A percentile compares a stretch with the other conserved stretches of the same genome.
phyloP scores from a whole-genome alignment of 345 rosid species.

The Raphanus sativus region DNA sequence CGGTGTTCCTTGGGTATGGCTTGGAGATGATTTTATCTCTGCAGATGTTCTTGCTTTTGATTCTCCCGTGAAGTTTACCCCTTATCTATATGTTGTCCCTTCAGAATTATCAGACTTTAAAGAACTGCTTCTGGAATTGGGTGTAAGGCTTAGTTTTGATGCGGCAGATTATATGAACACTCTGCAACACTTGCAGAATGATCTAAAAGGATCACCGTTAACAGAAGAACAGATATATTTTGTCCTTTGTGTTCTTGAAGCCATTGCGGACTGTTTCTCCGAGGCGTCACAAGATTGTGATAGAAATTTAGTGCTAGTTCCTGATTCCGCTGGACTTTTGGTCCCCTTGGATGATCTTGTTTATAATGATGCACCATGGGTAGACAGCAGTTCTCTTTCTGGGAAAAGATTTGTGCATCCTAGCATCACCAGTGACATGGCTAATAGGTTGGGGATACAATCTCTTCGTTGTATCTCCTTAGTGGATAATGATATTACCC shows the following conservation, averaged over 20 bases:
- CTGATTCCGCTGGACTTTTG: conserved; percentile 72
- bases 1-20: conserved; percentile 90
- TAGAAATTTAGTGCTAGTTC: conserved; percentile 58
- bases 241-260: conserved; percentile 82
- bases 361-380: conserved; percentile 99
- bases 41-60: conserved; percentile 88
- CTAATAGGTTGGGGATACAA: conserved; percentile 77
- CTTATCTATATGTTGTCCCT: conserved; percentile 94
- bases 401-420: conserved; percentile 84
- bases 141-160: conserved; percentile 79
- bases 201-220: conserved; percentile 59
- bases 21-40: conserved; percentile 84
- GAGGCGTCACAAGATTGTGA: conserved; percentile 57
- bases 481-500: conserved; percentile 72
- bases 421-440: conserved; percentile 78
- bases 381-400: conserved; percentile 57
- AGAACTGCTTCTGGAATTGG: conserved; percentile 73
- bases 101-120: conserved; percentile 83
- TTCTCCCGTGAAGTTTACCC: conserved; percentile 92
- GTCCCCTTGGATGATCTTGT: conserved; percentile 62
- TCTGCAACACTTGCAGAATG: conserved; percentile 64
- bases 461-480: conserved; percentile 82
- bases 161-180: conserved; percentile 75
- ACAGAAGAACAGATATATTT: conserved; percentile 72
- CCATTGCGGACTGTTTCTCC: conserved; percentile 64